Conservation (phyloP, 1,284 basidiomycete species). For the Hemileccinum hortonii region DNA sequence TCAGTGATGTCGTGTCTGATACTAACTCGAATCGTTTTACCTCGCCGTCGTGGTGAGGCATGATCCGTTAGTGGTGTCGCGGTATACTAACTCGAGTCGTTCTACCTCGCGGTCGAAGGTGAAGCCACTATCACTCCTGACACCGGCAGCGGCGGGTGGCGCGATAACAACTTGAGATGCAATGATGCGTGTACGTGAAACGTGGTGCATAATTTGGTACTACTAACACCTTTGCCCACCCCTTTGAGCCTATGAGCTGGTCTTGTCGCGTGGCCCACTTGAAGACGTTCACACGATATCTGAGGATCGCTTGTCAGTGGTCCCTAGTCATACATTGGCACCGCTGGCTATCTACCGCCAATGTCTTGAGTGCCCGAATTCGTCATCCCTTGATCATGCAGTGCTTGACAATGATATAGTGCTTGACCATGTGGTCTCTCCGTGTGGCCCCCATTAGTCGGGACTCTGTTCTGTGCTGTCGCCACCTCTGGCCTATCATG, state of each 20-base stretch:
- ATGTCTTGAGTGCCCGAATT: background rate
- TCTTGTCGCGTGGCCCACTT: background rate
- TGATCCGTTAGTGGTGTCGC: background rate
- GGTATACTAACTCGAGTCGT: background rate
- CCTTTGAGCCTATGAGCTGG: background rate
- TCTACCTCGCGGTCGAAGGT: background rate
- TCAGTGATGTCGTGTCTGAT: background rate
- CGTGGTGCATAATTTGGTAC: background rate
- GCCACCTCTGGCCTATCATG: background rate
- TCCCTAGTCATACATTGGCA: background rate
- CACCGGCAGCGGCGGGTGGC: too few species aligned
- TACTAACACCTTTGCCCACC: background rate
- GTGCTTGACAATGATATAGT: background rate
- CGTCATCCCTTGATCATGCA: background rate
- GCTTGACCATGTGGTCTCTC: background rate
- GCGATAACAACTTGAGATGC: too few species aligned
- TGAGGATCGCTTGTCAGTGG: background rate
- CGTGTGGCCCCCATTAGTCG: slow-evolving; percentile 1
- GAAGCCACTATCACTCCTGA: too few species aligned
- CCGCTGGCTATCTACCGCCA: background rate
- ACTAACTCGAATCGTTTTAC: background rate
- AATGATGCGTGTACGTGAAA: background rate
- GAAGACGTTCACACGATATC: background rate
- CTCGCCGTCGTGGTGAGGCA: background rate
- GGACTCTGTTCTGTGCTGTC: background rate